Evolutionary conservation across 495 filamentous ascomycete species (phyloP).

Genomic region (Sordaria brevicollis): DNA sequence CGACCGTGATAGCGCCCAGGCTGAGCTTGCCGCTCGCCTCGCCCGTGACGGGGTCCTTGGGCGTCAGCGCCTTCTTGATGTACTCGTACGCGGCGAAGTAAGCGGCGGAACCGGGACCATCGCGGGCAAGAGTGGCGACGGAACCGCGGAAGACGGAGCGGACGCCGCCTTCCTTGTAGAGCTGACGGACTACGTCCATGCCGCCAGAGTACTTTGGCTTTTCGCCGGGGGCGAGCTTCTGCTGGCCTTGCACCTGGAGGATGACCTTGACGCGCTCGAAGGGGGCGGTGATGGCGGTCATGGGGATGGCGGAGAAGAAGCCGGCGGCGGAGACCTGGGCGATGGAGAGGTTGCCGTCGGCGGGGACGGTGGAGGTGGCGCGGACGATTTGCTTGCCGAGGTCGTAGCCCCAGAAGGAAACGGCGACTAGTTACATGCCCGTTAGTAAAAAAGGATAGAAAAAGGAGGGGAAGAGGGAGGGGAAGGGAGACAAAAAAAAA

Average conservation of each 20-base stretch:
- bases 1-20: slow-evolving; percentile 69
- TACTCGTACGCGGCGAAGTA: slow-evolving; percentile 98
- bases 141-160: slow-evolving; percentile 85
- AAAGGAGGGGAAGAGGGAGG: neutral
- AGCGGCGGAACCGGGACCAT: slow-evolving; percentile 83
- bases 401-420: slow-evolving; percentile 99
- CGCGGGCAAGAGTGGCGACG: slow-evolving; percentile 82
- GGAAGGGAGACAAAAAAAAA: too few relatives aligned
- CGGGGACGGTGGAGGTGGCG: slow-evolving; percentile 50
- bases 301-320: slow-evolving; percentile 96
- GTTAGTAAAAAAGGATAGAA: neutral
- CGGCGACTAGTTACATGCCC: slow-evolving; percentile 73
- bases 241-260: slow-evolving; percentile 94
- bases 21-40: slow-evolving; percentile 64
- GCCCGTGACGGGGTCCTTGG: slow-evolving; percentile 64
- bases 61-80: slow-evolving; percentile 81
- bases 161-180: slow-evolving; percentile 85
- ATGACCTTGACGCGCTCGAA: slow-evolving; percentile 99
- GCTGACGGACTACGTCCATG: slow-evolving; percentile 85
- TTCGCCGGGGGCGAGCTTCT: slow-evolving; percentile 70
- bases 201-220: slow-evolving; percentile 89
- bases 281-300: slow-evolving; percentile 94
- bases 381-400: slow-evolving; percentile 82
- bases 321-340: slow-evolving; percentile 85
- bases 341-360: slow-evolving; percentile 61